Percentiles rank a stretch among this genome's conserved stretches.
phyloP scores from a whole-genome alignment of 2,329 filamentous ascomycete species.

The Zopfia rhizophila region DNA sequence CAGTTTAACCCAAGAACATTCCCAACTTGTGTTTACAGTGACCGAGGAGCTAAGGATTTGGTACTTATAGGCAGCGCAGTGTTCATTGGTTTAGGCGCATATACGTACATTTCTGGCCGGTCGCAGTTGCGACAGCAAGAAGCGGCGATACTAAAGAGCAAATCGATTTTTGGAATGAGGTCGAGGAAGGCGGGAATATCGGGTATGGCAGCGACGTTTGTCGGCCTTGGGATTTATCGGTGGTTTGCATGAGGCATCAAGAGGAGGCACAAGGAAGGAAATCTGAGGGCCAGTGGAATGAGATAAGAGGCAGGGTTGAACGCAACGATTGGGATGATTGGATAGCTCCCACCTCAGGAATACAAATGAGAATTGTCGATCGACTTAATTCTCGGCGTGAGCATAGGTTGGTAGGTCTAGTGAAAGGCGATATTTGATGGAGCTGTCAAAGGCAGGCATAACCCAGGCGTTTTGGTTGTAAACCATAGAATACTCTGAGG shows the following conservation, averaged over 20 bases:
- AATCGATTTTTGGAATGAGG: slow-evolving; percentile 54
- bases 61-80: slow-evolving; percentile 52
- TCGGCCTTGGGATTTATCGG: slow-evolving; percentile 57
- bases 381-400: too few species aligned
- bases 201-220: slow-evolving; percentile 51
- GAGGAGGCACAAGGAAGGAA: too few species aligned
- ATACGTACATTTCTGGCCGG: slow-evolving; percentile 59
- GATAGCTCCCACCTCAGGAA: too few species aligned
- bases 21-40: neutral
- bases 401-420: too few species aligned
- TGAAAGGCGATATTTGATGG: too few species aligned
- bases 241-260: slow-evolving; percentile 53
- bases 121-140: slow-evolving; percentile 55
- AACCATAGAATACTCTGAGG: too few species aligned
- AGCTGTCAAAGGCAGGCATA: too few species aligned
- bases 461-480: too few species aligned
- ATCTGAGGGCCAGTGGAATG: too few species aligned
- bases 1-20: neutral
- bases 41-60: neutral
- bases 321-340: too few species aligned
- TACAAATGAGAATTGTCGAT: too few species aligned
- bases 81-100: slow-evolving; percentile 59
- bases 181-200: slow-evolving; percentile 54
- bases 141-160: slow-evolving; percentile 53
- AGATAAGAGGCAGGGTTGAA: too few species aligned